Evolutionary conservation across 768 basidiomycete species (phyloP).

Genomic region (Calocera cornea): DNA sequence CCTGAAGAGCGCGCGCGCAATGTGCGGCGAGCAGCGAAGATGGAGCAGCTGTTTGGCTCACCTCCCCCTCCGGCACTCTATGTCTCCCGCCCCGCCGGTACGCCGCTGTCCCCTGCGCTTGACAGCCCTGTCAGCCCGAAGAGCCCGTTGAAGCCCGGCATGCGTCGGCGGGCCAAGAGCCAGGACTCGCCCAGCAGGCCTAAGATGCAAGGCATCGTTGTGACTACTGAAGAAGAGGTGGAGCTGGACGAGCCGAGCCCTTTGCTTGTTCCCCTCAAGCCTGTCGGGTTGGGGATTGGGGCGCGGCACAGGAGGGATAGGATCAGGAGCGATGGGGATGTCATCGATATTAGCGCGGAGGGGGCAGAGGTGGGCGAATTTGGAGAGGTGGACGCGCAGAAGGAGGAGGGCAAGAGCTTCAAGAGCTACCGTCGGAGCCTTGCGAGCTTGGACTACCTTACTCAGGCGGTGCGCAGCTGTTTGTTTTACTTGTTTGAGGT

Average conservation of each 20-base stretch:
- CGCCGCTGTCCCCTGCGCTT: not conserved
- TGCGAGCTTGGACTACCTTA: not conserved
- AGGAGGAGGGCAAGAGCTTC: not conserved
- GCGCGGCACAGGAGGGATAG: not conserved
- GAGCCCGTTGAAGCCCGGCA: not conserved
- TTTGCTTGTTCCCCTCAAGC: not conserved
- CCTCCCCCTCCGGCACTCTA: not conserved
- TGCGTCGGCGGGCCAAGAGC: not conserved
- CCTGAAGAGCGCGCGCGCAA: not conserved
- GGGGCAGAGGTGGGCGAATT: not conserved
- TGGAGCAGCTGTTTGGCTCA: not conserved
- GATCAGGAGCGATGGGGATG: not conserved
- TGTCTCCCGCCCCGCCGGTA: not conserved
- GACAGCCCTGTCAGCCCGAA: slow-evolving; percentile 2
- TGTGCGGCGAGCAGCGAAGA: not conserved
- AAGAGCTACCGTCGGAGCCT: slow-evolving; percentile 1
- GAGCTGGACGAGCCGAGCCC: not conserved
- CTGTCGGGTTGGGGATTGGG: not conserved
- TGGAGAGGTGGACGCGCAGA: not conserved
- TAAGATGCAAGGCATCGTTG: not conserved
- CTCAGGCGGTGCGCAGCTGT: not conserved
- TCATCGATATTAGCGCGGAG: not conserved
- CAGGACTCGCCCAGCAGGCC: not conserved
- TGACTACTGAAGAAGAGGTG: not conserved
- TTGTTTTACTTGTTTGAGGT: not conserved